Conservation (phyloP, 2,329 filamentous ascomycete species). For the Pestalotiopsis sp. region DNA sequence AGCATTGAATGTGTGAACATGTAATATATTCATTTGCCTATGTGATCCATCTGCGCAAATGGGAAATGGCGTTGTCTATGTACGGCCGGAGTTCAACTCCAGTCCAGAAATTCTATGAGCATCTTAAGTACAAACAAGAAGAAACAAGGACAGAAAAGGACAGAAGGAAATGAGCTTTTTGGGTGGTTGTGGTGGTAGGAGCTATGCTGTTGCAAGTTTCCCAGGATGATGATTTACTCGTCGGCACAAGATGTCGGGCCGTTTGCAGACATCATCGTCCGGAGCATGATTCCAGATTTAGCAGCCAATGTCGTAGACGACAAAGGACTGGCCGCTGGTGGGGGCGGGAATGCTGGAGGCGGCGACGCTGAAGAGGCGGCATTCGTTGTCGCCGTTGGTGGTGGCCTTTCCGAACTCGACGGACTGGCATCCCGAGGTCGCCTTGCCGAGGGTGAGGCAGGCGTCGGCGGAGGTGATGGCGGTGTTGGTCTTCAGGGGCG, state of each 20-base stretch:
- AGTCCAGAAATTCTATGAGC: neutral
- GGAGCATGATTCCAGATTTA: neutral
- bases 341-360: conserved; percentile 6
- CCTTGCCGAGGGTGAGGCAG: conserved; percentile 12
- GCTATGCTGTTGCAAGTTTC: neutral
- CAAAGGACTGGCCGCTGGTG: neutral
- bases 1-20: neutral
- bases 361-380: conserved; percentile 7
- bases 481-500: conserved; percentile 9
- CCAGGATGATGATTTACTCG: neutral
- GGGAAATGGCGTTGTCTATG: neutral
- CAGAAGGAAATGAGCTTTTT: neutral
- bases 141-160: neutral
- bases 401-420: conserved; percentile 10
- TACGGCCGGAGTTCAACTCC: neutral
- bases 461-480: conserved; percentile 10
- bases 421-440: conserved; percentile 1
- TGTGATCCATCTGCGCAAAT: neutral
- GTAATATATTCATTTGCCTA: neutral
- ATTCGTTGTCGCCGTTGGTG: conserved; percentile 6
- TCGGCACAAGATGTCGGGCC: neutral
- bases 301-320: conserved; percentile 12
- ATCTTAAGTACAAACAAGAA: neutral
- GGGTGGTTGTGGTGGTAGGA: neutral
- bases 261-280: neutral